Base-by-base conservation (phyloP, 2,329 filamentous ascomycete genomes). In the Chaetomium olivaceum region DNA sequence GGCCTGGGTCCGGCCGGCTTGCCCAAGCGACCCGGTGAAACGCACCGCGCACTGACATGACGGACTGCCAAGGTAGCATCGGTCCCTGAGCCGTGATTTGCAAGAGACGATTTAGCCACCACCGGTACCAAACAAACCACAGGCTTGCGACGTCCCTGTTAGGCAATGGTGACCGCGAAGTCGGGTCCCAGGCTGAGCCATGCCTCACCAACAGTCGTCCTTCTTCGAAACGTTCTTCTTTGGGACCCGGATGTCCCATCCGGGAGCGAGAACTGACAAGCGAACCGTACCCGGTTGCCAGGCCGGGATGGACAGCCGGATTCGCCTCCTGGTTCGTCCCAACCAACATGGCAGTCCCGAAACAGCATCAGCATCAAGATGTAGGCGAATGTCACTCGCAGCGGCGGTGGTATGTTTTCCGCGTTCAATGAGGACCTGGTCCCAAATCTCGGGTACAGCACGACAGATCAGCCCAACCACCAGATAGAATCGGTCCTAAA, bases 71-170 rank as follows among this genome's bases (percentile, higher is more conserved):
- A 8, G 19, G 61, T 63, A n/a, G 61, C 65, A 64, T 63, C 46
- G 51, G 43, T 23, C n/a, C 31, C 33, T 58, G 58, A n/a, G 14
- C 46, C 56, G 61, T 63, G 43, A 52, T 54, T 63, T 63, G 50
- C 50, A 52, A 33, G 56, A 58, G 8, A 9, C 21, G 6, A 61
- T 67, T 67, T 67, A 64, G 65, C 62, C 65, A 64, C 25, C 54
- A 57, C 61, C 62, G 62, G 62, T 64, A 67, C 65, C 65, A 67
- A 58, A 61, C n/a, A 23, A 62, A 58, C 46, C 23, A 12, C 31
- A 31, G 27, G 12, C 36, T 31, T 58, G 58, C 36, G 31, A 46
- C 43, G 43, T 55, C 46, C 58, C 61, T 33, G 61, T 64, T 58
- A 25, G 57, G 57, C n/a, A 62, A 43, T 36, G 54, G 29, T 29